Evolutionary conservation across 2,329 filamentous ascomycete species (phyloP), one percentile per base, ranked within the genome.

Genomic region (Scedosporium boydii): DNA sequence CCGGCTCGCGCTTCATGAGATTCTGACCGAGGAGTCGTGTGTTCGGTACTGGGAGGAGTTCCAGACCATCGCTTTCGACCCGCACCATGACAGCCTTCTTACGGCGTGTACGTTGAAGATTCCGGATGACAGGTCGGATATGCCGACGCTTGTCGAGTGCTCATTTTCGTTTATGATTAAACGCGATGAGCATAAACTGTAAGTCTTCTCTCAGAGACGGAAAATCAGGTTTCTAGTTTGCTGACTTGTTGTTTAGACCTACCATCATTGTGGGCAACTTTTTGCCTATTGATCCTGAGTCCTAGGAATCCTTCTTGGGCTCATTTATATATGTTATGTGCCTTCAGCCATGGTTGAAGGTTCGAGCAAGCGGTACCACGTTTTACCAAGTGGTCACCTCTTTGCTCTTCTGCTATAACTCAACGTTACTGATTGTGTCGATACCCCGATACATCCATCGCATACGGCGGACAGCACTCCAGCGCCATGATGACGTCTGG

Each of bases 41-140:
- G 95, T 98, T 62, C 90, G 91, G 69, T 99, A 99, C 71, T 99
- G 95, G 95, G 95, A 99, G 75, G 96, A 99, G 70, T 99, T 99
- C 71, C 93, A 93, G 59, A 93, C 92, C 4, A 98, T 99, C 69
- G 96, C 95, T 9, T 99, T 99, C 74, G 95, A 99, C 71, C 86
- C 88, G 63, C 87, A 86, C 9, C 95, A 98, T 72, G 96, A 99
- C 73, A 96, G 93, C 23, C 91, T 99, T 70, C 80, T 99, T 67
- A 99, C 95, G 23, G 93, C 90, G 67, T 99, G 95, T 72, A 89
- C 90, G 10, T 77, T 99, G 65, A 96, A 96, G 75, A 93, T 87
- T 67, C 93, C 90, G 3, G 84, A 86, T 66, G 81, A 86, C 59
- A 83, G 83, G 64, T 86, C 87, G 3, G 85, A 85, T 55, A 84